These are phyloP conservation scores for Bryoglossum gracile DNA, from an alignment of 495 filamentous ascomycete genomes.

Conservation along the genomic window DNA sequence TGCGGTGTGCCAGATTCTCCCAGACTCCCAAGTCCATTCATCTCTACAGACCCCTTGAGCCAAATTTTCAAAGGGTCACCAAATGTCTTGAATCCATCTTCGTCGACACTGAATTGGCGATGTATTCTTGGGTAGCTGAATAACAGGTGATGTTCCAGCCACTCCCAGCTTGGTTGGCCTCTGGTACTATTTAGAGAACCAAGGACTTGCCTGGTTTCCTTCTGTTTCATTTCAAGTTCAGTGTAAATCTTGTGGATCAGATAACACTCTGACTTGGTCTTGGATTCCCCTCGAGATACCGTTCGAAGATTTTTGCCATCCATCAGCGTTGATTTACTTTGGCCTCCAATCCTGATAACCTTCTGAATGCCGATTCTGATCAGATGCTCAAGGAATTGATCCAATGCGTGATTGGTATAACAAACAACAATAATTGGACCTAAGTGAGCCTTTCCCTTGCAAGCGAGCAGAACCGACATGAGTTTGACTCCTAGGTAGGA, in stretches of 20 bases:
- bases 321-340: conserved; percentile 15
- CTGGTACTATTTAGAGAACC: neutral
- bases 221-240: conserved; percentile 27
- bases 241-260: conserved; percentile 11
- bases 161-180: conserved; percentile 5
- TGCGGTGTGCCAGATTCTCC: neutral
- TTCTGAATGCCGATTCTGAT: conserved; percentile 48
- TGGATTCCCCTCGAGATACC: conserved; percentile 11
- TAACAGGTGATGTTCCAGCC: conserved; percentile 4
- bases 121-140: conserved; percentile 9
- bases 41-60: neutral
- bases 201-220: conserved; percentile 7
- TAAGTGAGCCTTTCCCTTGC: conserved; percentile 8
- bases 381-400: conserved; percentile 68
- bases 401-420: conserved; percentile 86
- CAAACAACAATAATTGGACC: conserved; percentile 23
- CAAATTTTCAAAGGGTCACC: conserved; percentile 16
- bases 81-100: conserved; percentile 13
- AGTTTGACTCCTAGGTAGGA: conserved; percentile 40
- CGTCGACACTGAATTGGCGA: conserved; percentile 13
- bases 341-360: conserved; percentile 20
- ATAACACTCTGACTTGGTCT: conserved; percentile 13
- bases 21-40: too few species aligned
- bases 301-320: conserved; percentile 19
- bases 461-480: conserved; percentile 14